These are phyloP conservation scores for Schwanniomyces occidentalis DNA, from an alignment of 805 yeast species.

Conservation along the genomic window DNA sequence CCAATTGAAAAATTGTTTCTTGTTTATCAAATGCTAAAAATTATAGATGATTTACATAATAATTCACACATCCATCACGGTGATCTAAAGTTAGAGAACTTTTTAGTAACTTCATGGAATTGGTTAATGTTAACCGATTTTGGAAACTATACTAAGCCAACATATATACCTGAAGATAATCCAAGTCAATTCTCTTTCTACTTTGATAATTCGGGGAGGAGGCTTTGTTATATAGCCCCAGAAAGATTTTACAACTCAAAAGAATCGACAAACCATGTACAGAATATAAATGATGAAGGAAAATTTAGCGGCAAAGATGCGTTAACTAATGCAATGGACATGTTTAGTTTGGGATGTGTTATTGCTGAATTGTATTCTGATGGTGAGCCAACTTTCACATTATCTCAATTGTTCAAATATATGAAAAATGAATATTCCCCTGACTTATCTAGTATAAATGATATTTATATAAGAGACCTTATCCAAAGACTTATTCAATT, in stretches of 20 bases:
- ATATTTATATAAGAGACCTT: slow-evolving; percentile 50
- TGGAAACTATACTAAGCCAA: slow-evolving; percentile 76
- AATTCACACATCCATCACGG: slow-evolving; percentile 69
- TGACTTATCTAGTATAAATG: slow-evolving; percentile 56
- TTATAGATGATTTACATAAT: slow-evolving; percentile 63
- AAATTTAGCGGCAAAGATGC: slow-evolving; percentile 20
- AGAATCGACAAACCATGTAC: slow-evolving; percentile 18
- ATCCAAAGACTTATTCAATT: slow-evolving; percentile 62
- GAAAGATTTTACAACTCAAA: slow-evolving; percentile 65
- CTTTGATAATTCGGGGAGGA: slow-evolving; percentile 85
- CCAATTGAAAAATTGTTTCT: slow-evolving; percentile 82
- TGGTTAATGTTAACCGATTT: slow-evolving; percentile 85
- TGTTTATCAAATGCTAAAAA: slow-evolving; percentile 72
- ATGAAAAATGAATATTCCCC: slow-evolving; percentile 69
- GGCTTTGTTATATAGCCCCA: slow-evolving; percentile 92
- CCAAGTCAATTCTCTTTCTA: slow-evolving; percentile 90
- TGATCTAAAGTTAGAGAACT: slow-evolving; percentile 88
- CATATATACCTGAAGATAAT: slow-evolving; percentile 83
- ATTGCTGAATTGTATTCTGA: slow-evolving; percentile 87
- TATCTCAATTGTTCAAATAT: slow-evolving; percentile 85
- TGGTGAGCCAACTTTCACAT: slow-evolving; percentile 82
- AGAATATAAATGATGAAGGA: slow-evolving; percentile 23
- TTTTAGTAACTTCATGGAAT: slow-evolving; percentile 83
- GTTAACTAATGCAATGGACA: slow-evolving; percentile 70
- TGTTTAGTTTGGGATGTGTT: slow-evolving; percentile 82